Evolutionary conservation across 441 rosid genomes (phyloP).

Genomic region (Mallotus repandus): DNA sequence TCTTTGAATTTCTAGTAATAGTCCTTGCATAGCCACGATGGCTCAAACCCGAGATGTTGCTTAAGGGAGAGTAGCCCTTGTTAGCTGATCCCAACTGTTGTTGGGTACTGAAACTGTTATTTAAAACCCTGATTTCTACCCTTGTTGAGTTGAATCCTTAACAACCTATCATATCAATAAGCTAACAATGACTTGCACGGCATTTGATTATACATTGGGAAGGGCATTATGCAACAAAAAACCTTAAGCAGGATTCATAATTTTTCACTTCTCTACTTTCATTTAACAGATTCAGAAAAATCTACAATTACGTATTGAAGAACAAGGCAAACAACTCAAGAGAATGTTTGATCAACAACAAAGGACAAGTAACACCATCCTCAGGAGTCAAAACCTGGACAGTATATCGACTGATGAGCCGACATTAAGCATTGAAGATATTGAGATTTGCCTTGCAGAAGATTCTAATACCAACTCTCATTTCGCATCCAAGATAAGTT

Average conservation of each 20-base stretch:
- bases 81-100: no score
- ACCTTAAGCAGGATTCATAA: background rate
- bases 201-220: no score
- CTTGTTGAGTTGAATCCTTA: no score
- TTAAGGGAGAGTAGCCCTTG: no score
- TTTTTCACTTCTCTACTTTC: background rate
- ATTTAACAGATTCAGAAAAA: conserved; percentile 63
- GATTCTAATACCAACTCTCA: conserved; percentile 40
- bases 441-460: conserved; percentile 44
- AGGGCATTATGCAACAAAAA: background rate
- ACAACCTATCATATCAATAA: no score
- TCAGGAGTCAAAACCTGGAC: conserved; percentile 33
- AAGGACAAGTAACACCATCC: conserved; percentile 40
- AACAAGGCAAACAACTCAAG: conserved; percentile 75
- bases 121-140: no score
- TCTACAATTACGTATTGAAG: conserved; percentile 77
- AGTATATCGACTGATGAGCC: conserved; percentile 25
- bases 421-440: conserved; percentile 36
- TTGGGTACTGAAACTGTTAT: no score
- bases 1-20: no score
- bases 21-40: no score
- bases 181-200: no score
- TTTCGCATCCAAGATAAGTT: conserved; percentile 67
- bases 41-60: no score
- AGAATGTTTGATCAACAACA: conserved; percentile 81